Percentiles rank a stretch among this genome's conserved stretches.
Evolutionary conservation across 352 stramenopile species (phyloP).

Genomic region (Globisporangium camurandrum): DNA sequence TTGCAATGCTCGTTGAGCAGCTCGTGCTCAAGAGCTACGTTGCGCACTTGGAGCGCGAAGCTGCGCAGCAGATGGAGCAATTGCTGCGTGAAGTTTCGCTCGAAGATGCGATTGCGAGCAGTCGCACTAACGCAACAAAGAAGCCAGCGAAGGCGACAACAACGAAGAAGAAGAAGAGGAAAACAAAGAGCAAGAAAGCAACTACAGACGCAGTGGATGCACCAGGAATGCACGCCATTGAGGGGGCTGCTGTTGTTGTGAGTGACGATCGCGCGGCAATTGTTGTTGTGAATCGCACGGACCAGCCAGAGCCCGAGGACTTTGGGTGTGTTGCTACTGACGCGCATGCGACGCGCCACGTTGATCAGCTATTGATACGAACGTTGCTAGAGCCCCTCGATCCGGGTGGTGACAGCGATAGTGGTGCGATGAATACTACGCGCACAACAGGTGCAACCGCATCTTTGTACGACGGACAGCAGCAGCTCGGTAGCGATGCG

Average conservation of each 20-base stretch:
- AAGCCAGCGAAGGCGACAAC: neutral
- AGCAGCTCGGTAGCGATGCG: too few relatives aligned
- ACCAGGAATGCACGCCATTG: neutral
- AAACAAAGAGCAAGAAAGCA: neutral
- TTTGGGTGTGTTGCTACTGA: too few relatives aligned
- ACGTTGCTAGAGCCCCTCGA: neutral
- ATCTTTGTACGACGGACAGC: too few relatives aligned
- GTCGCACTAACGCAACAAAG: neutral
- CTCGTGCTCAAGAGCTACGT: slow-evolving; percentile 77
- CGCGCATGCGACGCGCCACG: too few relatives aligned
- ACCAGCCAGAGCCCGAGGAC: slow-evolving; percentile 15
- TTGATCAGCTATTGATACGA: neutral
- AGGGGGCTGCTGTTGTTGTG: too few relatives aligned
- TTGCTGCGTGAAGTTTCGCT: slow-evolving; percentile 53
- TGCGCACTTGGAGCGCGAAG: slow-evolving; percentile 51
- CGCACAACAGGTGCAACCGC: too few relatives aligned
- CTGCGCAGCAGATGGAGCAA: slow-evolving; percentile 66
- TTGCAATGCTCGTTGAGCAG: slow-evolving; percentile 82
- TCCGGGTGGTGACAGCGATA: neutral
- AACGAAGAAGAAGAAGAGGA: neutral
- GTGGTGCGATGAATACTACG: neutral
- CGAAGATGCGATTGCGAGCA: slow-evolving; percentile 15
- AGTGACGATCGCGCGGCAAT: too few relatives aligned
- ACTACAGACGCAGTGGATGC: neutral
- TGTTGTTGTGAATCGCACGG: neutral